A percentile compares a stretch with the other conserved stretches of the same genome.
These are phyloP conservation scores for Populus alba DNA, from an alignment of 345 rosid genomes.

Conservation along the genomic window DNA sequence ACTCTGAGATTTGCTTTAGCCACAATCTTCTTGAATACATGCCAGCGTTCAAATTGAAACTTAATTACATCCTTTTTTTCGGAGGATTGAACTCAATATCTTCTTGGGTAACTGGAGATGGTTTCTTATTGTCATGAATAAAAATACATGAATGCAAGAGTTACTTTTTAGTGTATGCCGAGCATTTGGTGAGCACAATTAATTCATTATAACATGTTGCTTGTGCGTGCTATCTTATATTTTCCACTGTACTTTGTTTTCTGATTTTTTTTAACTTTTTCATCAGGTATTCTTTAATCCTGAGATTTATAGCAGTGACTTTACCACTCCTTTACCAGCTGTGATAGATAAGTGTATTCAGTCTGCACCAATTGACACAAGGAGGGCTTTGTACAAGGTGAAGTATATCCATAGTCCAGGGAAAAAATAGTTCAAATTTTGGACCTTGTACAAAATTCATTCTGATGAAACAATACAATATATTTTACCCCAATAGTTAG, in stretches of 20 bases:
- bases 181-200: neutral
- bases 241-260: conserved; percentile 16
- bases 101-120: neutral
- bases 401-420: neutral
- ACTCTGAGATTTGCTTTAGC: neutral
- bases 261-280: conserved; percentile 24
- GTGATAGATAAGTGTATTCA: conserved; percentile 94
- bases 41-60: neutral
- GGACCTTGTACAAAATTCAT: conserved; percentile 8
- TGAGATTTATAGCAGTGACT: conserved; percentile 82
- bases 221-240: conserved; percentile 1
- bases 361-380: conserved; percentile 97
- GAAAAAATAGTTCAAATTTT: conserved; percentile 3
- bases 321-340: conserved; percentile 68
- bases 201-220: conserved; percentile 8
- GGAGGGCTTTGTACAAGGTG: conserved; percentile 97
- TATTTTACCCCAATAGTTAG: neutral
- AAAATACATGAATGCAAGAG: neutral
- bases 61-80: neutral
- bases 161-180: neutral
- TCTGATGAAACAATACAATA: neutral
- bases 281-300: conserved; percentile 88
- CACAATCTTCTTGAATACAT: neutral
- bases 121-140: neutral
- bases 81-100: neutral